Base-by-base conservation (phyloP, 495 filamentous ascomycete genomes). In the Glonium stellatum region DNA sequence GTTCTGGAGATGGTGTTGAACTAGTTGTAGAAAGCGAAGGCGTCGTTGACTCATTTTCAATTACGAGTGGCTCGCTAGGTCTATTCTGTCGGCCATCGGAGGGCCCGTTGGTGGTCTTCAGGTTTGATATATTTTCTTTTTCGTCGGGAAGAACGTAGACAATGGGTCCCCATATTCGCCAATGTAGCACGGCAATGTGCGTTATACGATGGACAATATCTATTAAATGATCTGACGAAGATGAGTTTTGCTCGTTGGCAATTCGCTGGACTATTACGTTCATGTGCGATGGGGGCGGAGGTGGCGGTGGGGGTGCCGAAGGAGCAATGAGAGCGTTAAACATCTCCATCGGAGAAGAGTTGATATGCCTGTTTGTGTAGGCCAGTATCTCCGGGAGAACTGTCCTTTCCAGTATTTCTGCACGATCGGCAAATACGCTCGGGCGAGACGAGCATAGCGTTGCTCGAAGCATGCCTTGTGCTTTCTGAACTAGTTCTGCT, bases 161-260 rank as follows among this genome's bases (percentile, higher is more conserved):
- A 49, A 89, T 72, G 34, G 84, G 83, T 5, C 82, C 85, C 90
- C 90, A 96, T 2, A 95, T 85, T 52, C 86, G 78, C 90, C 90
- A 96, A 71, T 96, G 90, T 22, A 95, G 72, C 19, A 90, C 78
- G 9, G 84, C 82, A 44, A 96, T 81, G 64, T 95, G 91, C 11
- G 89, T 84, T 41, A 93, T 75, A 31, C 87, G 83, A 58, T 81
- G 83, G 1, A 87, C 82, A 66, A 92, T 82, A 54, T 89, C 83
- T 48, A 82, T 80, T 18, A 88, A 71, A 54, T 77, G 78, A 12
- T 79, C 79, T 44, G 71, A 25, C 15, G 49, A 34, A 8, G 52
- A 50, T n/a, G 59, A 54, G 60, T 47, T 59, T 49, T 61, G 22
- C n/a, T 47, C 23, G 1, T 39, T 18, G 73, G 75, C 22, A 72